Evolutionary conservation across 805 yeast genomes (phyloP), one percentile per base, ranked within the genome.

Genomic region (Pichia nanzhaoensis): DNA sequence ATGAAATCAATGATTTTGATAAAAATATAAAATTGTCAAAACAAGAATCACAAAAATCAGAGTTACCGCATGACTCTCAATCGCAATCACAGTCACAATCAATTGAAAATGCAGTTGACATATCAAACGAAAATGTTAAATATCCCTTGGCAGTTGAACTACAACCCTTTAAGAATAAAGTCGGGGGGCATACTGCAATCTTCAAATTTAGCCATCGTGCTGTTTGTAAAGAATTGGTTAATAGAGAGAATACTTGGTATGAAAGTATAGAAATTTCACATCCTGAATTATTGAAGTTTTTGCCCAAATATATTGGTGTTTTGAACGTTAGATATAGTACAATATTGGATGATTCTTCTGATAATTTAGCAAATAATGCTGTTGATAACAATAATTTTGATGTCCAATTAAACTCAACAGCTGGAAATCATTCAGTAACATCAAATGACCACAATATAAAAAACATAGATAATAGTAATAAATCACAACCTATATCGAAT

Each of bases 171-270:
- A 81, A 82, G 45, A 89, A 93, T 60, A 89, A 86, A 59, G 98
- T 93, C 19, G 99, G 99, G 7, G 99, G 99, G 0, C 99, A 93
- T 61, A 91, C 97, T 0, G 97, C 97, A 1, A 89, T 93, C 31
- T 93, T 91, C 67, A 77, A 91, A 52, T 93, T 93, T 60, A 84
- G 95, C 4, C 85, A 81, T 54, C 72, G 86, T 47, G 98, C 97
- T 0, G 96, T 93, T 16, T 93, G 98, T 64, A 93, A 93, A 63
- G 93, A 93, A 1, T 69, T 95, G 49, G 87, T 89, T 49, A 88
- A 86, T 56, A 73, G 96, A 46, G 99, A 93, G 59, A 87, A 93
- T 64, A 66, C 71, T 50, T 90, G 95, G 84, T 93, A 93, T 64
- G 99, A 93, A 61, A 79, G 82, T 4, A 82, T 93, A 38, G 98